phyloP scores from a whole-genome alignment of 1,284 basidiomycete species.

The Cystobasidium slooffiae region DNA sequence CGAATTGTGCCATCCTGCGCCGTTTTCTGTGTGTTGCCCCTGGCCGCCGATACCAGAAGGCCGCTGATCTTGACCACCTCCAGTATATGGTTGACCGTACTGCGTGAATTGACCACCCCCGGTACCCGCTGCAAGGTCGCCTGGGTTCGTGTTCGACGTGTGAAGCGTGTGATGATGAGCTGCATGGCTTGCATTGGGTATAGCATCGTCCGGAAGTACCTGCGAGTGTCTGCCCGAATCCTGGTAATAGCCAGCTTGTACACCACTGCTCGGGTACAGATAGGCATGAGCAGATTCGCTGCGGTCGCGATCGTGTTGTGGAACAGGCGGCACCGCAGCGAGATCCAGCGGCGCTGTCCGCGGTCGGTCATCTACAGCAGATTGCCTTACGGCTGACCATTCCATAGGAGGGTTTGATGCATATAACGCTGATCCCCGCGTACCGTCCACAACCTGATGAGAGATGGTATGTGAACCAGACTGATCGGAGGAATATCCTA shows the following conservation, averaged over 20 bases:
- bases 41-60: no score
- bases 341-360: not conserved
- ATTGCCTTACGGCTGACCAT: conserved; percentile 6
- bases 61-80: no score
- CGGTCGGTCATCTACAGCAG: not conserved
- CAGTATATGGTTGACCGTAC: no score
- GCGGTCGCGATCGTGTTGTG: not conserved
- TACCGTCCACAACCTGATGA: not conserved
- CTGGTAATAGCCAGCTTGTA: not conserved
- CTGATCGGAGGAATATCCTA: not conserved
- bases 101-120: no score
- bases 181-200: not conserved
- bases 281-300: not conserved
- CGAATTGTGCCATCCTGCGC: no score
- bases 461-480: not conserved
- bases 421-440: not conserved
- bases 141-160: no score
- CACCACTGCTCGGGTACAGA: not conserved
- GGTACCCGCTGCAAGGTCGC: no score
- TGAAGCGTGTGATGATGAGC: conserved; percentile 1
- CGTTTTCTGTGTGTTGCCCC: no score
- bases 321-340: not conserved
- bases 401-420: not conserved
- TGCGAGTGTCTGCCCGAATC: not conserved
- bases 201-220: not conserved